Conservation (phyloP, 345 rosid genomes). For the Syzygium aromaticum region DNA sequence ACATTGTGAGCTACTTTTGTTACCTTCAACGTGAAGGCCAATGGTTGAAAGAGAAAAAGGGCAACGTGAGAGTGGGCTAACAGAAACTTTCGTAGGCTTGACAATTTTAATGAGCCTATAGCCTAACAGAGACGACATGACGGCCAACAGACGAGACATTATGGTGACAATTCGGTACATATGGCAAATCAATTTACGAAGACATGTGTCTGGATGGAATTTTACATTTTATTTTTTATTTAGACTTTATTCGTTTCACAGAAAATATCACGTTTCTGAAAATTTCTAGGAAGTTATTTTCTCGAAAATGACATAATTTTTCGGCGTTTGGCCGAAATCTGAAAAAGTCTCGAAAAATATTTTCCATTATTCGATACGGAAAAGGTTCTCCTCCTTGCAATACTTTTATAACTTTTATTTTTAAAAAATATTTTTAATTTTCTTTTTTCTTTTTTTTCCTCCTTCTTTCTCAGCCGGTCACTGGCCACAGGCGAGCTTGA, state of each 20-base stretch:
- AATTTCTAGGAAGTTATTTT: too few relatives aligned
- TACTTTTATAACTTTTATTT: too few relatives aligned
- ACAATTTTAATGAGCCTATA: not conserved
- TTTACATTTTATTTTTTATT: not conserved
- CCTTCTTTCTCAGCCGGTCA: too few relatives aligned
- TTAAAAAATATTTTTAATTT: too few relatives aligned
- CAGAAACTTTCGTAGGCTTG: not conserved
- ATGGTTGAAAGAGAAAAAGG: not conserved
- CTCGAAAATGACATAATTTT: too few relatives aligned
- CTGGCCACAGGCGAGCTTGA: too few relatives aligned
- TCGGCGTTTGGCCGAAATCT: too few relatives aligned
- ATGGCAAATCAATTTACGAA: not conserved
- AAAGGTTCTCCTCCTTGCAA: too few relatives aligned
- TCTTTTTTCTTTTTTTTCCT: too few relatives aligned
- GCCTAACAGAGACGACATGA: not conserved
- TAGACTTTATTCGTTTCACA: not conserved
- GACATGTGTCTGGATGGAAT: not conserved
- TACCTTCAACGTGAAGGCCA: not conserved
- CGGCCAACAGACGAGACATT: not conserved
- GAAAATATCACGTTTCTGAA: too few relatives aligned
- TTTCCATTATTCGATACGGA: too few relatives aligned
- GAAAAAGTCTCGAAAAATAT: too few relatives aligned
- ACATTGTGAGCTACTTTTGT: not conserved
- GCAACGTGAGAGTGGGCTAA: not conserved
- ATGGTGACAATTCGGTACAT: not conserved